Base-by-base conservation (phyloP, 768 basidiomycete species). In the Filobasidium floriforme region DNA sequence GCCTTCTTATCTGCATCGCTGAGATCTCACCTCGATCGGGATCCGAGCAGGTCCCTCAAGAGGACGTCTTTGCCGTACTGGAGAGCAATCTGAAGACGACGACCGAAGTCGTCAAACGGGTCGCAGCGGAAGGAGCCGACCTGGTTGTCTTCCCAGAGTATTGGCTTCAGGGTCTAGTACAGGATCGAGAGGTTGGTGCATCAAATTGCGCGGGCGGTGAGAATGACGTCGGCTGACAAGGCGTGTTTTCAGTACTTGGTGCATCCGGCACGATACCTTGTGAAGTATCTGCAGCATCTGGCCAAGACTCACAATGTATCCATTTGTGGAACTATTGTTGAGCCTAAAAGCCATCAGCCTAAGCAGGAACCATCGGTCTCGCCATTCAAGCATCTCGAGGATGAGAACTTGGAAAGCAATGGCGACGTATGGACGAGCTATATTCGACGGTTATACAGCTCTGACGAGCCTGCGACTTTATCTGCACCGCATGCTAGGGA, bases 71-170 rank as follows among this genome's bases (percentile, higher is more conserved):
- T 32, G 41, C 44, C 64, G 43, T 65, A 19, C 59, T 65, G 14
- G 12, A 29, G 41, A 41, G 41, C n/a, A 65, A 65, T 41, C 59
- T 65, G 15, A 12, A 15, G 7, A 28, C n/a, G 26, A 60, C 59
- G 12, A n/a, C 32, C 15, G 10, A 40, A 1, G 24, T 46, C 12
- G 64, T 46, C 43, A 22, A 52, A 40, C 18, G 28, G 19, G 64
- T 57, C 32, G 19, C 26, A 1, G 19, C 24, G 19, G 22, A 28
- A 9, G 43, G 60, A 1, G 72, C 73, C 0, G 73, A 75, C 22
- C 66, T 77, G 15, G 71, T 77, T 24, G 67, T 73, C 18, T 75
- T 77, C 44, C 74, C 74, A 19, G 76, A 75, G 52, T 77, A 77
- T 61, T 77, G 73, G 63, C 63, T 74, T 6, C 73, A 75, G 44